phyloP scores from a whole-genome alignment of 1,284 basidiomycete genomes.

The Calocybe gambosa region DNA sequence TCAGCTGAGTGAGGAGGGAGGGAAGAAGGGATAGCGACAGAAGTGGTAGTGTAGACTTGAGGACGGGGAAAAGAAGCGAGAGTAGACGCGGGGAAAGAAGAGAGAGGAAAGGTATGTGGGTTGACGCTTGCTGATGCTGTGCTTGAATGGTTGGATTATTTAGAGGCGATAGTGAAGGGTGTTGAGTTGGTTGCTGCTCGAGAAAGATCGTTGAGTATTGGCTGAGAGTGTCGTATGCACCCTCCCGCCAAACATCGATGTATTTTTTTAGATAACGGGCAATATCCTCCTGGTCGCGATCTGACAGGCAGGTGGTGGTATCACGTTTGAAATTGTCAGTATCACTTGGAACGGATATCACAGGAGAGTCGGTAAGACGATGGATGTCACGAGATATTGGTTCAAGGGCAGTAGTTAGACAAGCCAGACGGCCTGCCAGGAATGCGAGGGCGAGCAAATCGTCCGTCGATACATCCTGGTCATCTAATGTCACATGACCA shows the following conservation, averaged over 20 bases:
- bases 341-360: conserved; percentile 1
- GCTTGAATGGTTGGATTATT: conserved; percentile 13
- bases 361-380: conserved; percentile 14
- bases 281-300: conserved; percentile 61
- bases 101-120: conserved; percentile 36
- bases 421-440: conserved; percentile 26
- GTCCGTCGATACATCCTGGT: conserved; percentile 16
- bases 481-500: conserved; percentile 3
- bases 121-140: conserved; percentile 16
- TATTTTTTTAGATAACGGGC: conserved; percentile 79
- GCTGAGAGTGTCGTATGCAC: conserved; percentile 85
- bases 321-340: conserved; percentile 9
- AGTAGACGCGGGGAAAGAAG: conserved; percentile 48
- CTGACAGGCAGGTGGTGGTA: conserved; percentile 24
- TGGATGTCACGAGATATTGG: conserved; percentile 25
- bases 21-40: conserved; percentile 60
- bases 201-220: conserved; percentile 91
- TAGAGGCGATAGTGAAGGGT: conserved; percentile 10
- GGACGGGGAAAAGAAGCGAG: conserved; percentile 53
- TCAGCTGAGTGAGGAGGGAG: conserved; percentile 85
- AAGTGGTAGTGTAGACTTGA: conserved; percentile 52
- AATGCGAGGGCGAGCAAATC: conserved; percentile 30
- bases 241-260: conserved; percentile 88
- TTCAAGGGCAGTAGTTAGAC: conserved; percentile 24
- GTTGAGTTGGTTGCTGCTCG: conserved; percentile 38